Percentiles rank a stretch among this genome's conserved stretches.
Evolutionary conservation across 345 rosid genomes (phyloP).

Genomic region (Linum lewisii): DNA sequence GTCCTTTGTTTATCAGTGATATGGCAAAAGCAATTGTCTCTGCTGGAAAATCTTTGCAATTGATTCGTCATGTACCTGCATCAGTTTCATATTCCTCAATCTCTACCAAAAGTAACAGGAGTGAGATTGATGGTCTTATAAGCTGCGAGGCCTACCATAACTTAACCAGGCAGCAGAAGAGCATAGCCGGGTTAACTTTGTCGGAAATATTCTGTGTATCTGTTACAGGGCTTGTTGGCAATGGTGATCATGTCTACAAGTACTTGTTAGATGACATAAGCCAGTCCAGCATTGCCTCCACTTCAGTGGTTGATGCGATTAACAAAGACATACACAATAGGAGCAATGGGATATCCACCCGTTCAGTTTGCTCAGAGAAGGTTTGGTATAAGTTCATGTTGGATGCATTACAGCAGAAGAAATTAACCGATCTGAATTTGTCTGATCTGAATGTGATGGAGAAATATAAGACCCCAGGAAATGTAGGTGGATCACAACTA

Average conservation of each 20-base stretch:
- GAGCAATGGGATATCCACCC: constrained; percentile 26
- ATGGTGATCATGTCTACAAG: constrained; percentile 59
- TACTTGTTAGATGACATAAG: constrained; percentile 35
- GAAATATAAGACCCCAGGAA: constrained; percentile 13
- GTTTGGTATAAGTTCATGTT: constrained; percentile 50
- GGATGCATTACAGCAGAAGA: constrained; percentile 35
- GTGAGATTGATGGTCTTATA: constrained; percentile 24
- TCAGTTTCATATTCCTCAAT: constrained; percentile 21
- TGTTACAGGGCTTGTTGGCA: constrained; percentile 69
- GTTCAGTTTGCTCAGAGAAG: constrained; percentile 33
- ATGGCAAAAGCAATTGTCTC: constrained; percentile 70
- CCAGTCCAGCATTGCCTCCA: constrained; percentile 30
- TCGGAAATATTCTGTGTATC: constrained; percentile 70
- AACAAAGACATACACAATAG: constrained; percentile 18
- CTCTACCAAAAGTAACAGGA: constrained; percentile 23
- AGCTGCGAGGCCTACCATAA: constrained; percentile 17
- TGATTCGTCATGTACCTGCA: constrained; percentile 56
- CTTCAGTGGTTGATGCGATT: constrained; percentile 21
- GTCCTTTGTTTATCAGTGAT: constrained; percentile 75
- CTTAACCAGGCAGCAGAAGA: constrained; percentile 15
- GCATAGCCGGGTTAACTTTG: constrained; percentile 53
- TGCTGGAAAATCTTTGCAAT: constrained; percentile 95
- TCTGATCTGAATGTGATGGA: constrained; percentile 18
- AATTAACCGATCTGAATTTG: constrained; percentile 24
- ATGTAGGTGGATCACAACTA: constrained; percentile 19